Evolutionary conservation across 345 rosid species (phyloP).

Genomic region (Citrus maxima): DNA sequence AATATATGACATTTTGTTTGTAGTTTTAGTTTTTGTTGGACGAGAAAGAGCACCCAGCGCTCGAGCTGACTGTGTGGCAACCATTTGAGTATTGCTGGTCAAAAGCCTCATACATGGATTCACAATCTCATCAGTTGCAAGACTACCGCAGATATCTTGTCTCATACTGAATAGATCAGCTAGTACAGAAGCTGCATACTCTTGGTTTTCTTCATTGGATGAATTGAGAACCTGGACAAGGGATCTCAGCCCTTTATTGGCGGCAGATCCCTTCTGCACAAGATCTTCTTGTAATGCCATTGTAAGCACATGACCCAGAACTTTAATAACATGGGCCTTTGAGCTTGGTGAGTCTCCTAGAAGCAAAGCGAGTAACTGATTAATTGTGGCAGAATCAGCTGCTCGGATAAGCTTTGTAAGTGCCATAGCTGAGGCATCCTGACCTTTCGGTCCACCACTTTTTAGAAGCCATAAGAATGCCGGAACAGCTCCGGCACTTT

Average conservation of each 20-base stretch:
- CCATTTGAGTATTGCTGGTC: constrained; percentile 59
- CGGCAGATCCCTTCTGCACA: constrained; percentile 61
- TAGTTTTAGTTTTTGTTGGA: constrained; percentile 53
- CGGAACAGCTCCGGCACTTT: constrained; percentile 81
- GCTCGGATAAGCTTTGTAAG: constrained; percentile 58
- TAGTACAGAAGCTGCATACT: constrained; percentile 73
- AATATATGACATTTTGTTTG: constrained; percentile 50
- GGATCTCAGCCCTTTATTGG: constrained; percentile 71
- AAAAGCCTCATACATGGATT: constrained; percentile 69
- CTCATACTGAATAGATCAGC: constrained; percentile 76
- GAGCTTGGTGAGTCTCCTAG: constrained; percentile 58
- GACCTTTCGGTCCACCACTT: constrained; percentile 66
- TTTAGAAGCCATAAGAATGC: constrained; percentile 80
- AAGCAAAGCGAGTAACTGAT: constrained; percentile 71
- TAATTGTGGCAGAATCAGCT: constrained; percentile 83
- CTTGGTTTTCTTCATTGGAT: constrained; percentile 73
- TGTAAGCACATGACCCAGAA: constrained; percentile 77
- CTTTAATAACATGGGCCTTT: constrained; percentile 60
- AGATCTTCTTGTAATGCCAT: constrained; percentile 62
- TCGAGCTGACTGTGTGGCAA: constrained; percentile 76
- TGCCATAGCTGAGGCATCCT: constrained; percentile 70
- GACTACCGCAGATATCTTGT: constrained; percentile 77
- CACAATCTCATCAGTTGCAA: constrained; percentile 66
- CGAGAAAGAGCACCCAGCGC: constrained; percentile 75
- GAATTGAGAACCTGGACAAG: constrained; percentile 70